These are phyloP conservation scores for Dentipellis sp. DNA, from an alignment of 768 basidiomycete species.

Conservation along the genomic window DNA sequence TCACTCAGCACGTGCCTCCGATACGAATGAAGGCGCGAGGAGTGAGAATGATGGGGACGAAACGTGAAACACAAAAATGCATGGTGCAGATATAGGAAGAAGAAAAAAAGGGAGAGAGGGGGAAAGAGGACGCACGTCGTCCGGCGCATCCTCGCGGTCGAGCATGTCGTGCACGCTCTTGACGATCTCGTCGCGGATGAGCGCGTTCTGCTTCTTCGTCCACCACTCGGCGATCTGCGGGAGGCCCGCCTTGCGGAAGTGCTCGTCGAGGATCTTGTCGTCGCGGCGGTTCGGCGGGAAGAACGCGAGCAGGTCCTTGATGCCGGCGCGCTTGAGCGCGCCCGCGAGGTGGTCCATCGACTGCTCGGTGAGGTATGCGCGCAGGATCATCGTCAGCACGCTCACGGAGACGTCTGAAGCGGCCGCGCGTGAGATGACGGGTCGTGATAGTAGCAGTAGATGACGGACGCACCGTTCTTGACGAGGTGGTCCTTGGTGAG, in stretches of 20 bases:
- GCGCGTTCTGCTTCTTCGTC: conserved; percentile 79
- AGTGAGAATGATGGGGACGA: not conserved
- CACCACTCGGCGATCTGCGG: conserved; percentile 88
- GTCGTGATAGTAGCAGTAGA: not conserved
- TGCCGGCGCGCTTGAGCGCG: conserved; percentile 73
- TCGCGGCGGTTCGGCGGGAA: conserved; percentile 83
- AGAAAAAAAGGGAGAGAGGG: not conserved
- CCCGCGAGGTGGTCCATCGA: conserved; percentile 84
- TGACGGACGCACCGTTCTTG: conserved; percentile 68
- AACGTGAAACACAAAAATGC: not conserved
- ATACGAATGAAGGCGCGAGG: not conserved
- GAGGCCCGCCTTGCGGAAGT: conserved; percentile 77
- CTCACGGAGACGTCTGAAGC: conserved; percentile 62
- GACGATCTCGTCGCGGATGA: conserved; percentile 71
- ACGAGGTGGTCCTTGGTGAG: conserved; percentile 91
- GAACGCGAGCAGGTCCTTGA: conserved; percentile 80
- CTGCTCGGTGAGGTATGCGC: conserved; percentile 72
- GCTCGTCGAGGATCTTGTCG: conserved; percentile 65
- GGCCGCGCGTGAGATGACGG: not conserved
- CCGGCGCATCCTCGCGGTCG: conserved; percentile 57
- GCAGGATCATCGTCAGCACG: conserved; percentile 73
- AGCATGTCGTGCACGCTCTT: conserved; percentile 61
- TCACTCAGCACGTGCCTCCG: not conserved
- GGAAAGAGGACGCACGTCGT: conserved; percentile 41
- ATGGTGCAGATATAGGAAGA: not conserved